These are phyloP conservation scores for Desmodesmus armatus DNA, from an alignment of 139 green algal genomes.

Conservation along the genomic window DNA sequence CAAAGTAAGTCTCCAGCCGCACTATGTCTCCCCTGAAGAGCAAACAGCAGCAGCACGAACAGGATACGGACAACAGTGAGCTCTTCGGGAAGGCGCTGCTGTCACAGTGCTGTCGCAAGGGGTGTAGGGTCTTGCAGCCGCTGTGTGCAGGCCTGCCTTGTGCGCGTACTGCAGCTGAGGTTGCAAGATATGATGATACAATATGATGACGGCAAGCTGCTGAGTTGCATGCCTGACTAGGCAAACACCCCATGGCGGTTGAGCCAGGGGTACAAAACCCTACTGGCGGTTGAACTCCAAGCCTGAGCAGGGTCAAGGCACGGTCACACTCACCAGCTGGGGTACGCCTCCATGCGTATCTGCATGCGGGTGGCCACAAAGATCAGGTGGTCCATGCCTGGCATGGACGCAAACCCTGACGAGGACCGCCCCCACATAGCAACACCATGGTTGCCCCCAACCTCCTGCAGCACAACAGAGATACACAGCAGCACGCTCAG, in stretches of 20 bases:
- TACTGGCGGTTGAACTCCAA: not conserved
- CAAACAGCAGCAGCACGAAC: too few species aligned
- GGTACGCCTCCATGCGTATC: constrained; percentile 91
- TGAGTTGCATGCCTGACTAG: not conserved
- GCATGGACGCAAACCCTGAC: constrained; percentile 85
- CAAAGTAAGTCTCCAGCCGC: constrained; percentile 89
- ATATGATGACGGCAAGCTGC: not conserved
- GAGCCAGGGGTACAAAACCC: not conserved
- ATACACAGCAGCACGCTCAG: not conserved
- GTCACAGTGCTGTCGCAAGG: too few species aligned
- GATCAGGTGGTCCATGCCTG: constrained; percentile 81
- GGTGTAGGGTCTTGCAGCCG: too few species aligned
- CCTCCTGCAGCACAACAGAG: constrained; percentile 70
- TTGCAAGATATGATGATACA: not conserved
- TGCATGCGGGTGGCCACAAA: constrained; percentile 94
- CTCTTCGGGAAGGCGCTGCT: too few species aligned
- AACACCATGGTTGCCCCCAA: constrained; percentile 89
- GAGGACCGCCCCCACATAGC: constrained; percentile 87
- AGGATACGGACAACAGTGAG: too few species aligned
- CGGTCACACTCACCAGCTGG: constrained; percentile 79
- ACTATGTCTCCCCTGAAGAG: constrained; percentile 63
- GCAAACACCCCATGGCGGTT: not conserved
- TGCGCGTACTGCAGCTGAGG: not conserved
- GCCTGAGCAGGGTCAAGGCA: not conserved
- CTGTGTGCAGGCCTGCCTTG: too few species aligned